These are phyloP conservation scores for Tuber calosporum DNA, from an alignment of 495 filamentous ascomycete genomes.

Conservation along the genomic window DNA sequence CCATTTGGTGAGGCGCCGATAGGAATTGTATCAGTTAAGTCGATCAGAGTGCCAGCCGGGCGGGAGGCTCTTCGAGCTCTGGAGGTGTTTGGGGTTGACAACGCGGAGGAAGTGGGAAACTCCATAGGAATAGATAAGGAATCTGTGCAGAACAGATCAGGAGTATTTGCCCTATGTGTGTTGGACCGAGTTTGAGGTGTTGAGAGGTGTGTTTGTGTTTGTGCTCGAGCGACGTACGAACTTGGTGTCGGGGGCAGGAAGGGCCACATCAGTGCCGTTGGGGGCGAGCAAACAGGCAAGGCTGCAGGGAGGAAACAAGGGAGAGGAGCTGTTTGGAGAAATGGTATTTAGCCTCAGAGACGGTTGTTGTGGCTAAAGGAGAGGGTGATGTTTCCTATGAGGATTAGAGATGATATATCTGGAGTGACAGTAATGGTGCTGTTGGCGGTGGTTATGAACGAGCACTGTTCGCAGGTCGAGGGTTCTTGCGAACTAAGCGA, in stretches of 20 bases:
- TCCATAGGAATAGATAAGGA: not conserved
- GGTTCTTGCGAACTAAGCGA: not conserved
- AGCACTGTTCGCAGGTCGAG: not conserved
- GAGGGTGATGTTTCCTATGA: not conserved
- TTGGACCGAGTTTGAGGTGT: not conserved
- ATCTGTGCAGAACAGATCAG: not conserved
- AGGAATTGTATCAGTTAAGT: not conserved
- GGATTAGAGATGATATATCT: not conserved
- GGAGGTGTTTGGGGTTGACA: not conserved
- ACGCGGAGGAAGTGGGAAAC: not conserved
- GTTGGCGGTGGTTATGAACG: not conserved
- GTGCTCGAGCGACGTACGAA: not conserved
- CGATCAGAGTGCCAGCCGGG: not conserved
- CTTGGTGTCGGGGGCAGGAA: not conserved
- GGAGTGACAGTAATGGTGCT: not conserved
- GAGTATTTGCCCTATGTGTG: not conserved
- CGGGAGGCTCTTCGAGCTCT: not conserved
- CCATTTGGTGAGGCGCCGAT: not conserved
- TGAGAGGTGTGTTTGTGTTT: not conserved
- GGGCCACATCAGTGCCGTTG: not conserved
- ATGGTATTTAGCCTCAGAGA: not conserved
- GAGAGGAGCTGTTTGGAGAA: not conserved
- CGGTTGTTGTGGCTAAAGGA: not conserved
- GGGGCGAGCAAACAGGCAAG: not conserved
- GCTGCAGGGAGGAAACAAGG: not conserved